Evolutionary conservation across 345 rosid genomes (phyloP), one percentile per base, ranked within the genome.

Genomic region (Reutealis trisperma): DNA sequence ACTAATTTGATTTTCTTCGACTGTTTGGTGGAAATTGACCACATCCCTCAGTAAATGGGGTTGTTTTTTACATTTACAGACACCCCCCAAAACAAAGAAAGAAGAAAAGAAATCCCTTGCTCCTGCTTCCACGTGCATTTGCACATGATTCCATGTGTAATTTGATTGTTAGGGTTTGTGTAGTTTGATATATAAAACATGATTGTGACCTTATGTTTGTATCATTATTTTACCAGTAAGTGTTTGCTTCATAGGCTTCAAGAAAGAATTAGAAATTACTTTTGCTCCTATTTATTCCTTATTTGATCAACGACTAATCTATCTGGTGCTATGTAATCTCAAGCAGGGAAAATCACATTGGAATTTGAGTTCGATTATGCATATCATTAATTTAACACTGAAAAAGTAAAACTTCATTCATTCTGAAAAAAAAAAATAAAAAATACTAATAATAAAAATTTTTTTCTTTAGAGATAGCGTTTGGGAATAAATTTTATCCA

Each of bases 1-100:
- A 55, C 37, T 21, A 32, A 68, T 78, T 74, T 44, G 62, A 52
- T 77, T 61, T 37, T 55, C 70, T 75, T 54, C 79, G 74, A 19
- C 58, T 11, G 68, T 66, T 57, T 41, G 61, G 64, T 52, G 63
- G 54, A 45, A 77, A 44, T 66, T 49, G 60, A 58, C 54, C 75
- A 13, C 62, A 49, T 32, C 71, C 19, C 10, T 72, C 63, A 34
- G 57, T 74, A 18, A 47, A 30, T 27, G 18, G 34, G 42, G 66
- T 64, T 63, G 67, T 68, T 71, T 73, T 66, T 45, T 70, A 34
- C 49, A 69, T 67, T 62, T 51, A 63, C 74, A 12, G 5, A 59
- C 68, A 71, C 19, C 16, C 16, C 55, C 57, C 5, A 27, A n/a
- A 44, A n/a, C 21, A 66, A n/a, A 66, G 8, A 21, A 7, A 25